Evolutionary conservation across 768 basidiomycete genomes (phyloP).

Genomic region (Pholiota molesta): DNA sequence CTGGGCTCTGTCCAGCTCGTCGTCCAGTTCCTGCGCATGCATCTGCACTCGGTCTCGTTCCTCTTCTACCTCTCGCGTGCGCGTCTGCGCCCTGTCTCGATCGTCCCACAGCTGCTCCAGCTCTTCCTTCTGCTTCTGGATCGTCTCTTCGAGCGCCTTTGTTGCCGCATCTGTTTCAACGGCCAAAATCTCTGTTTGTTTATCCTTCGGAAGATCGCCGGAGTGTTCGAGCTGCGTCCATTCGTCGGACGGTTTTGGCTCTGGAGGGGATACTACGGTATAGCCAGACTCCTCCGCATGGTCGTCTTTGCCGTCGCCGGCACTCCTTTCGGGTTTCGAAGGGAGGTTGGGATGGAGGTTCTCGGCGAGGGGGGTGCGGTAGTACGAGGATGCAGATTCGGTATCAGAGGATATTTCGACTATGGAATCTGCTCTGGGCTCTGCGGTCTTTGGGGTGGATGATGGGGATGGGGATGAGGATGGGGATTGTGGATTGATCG

Average conservation of each 20-base stretch:
- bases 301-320: conserved; percentile 2
- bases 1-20: neutral
- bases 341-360: neutral
- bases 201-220: neutral
- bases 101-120: neutral
- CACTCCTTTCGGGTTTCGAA: neutral
- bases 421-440: neutral
- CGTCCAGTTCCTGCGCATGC: neutral
- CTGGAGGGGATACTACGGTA: conserved; percentile 15
- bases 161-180: neutral
- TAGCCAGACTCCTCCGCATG: conserved; percentile 16
- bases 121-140: neutral
- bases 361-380: conserved; percentile 4
- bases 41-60: neutral
- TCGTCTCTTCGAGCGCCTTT: neutral
- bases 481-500: neutral
- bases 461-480: neutral
- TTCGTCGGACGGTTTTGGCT: conserved; percentile 1
- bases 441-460: neutral
- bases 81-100: neutral
- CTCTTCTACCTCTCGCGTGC: neutral
- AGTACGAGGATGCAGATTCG: conserved; percentile 2
- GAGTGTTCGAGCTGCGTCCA: conserved; percentile 4
- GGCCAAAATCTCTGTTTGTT: neutral
- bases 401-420: conserved; percentile 6